Base-by-base conservation (phyloP, 2,329 filamentous ascomycete species). In the Ampelomyces quisqualis region DNA sequence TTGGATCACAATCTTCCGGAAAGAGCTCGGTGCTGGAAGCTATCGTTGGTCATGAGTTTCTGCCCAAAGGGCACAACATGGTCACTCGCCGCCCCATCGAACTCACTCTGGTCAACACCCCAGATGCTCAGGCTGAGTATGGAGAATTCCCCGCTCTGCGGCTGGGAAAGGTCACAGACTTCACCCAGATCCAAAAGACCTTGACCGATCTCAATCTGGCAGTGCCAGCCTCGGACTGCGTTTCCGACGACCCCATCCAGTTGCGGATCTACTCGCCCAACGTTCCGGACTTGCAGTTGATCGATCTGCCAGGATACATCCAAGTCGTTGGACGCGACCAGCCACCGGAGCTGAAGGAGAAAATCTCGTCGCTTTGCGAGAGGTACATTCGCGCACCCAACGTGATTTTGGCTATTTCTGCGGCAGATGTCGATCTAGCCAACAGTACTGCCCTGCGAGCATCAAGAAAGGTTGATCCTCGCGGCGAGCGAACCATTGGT, bases 31-130 rank as follows among this genome's bases (percentile, higher is more conserved):
- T 98, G 1, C 70, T 98, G 33, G 93, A 98, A 68, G 88, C 93
- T 14, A 95, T 98, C 47, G 94, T 98, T 39, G 94, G 93, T 4
- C 93, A 98, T 62, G 93, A 98, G 59, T 98, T 98, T 55, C 73
- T 98, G 31, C 94, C 93, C 5, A 98, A 98, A 69, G 93, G 93
- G n/a, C 84, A 85, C 28, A 98, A 98, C 62, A 98, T 98, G 93
- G 93, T 98, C 34, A 98, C 93, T 7, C 80, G 94, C 27, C 79
- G 93, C 45, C 93, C 93, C 0, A 98, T 98, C 64, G 93, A 98
- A 70, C 77, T 98, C 40, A 98, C 93, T 0, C 79, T 98, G 5
- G 84, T 98, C 69, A 97, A 98, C 69, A 97, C 91, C 0, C 91
- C 91, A 0, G 85, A 90, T 41, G 84, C 88, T 1, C 80, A 83